Conservation (phyloP, 129 eudicot species). For the Lactuca saligna region DNA sequence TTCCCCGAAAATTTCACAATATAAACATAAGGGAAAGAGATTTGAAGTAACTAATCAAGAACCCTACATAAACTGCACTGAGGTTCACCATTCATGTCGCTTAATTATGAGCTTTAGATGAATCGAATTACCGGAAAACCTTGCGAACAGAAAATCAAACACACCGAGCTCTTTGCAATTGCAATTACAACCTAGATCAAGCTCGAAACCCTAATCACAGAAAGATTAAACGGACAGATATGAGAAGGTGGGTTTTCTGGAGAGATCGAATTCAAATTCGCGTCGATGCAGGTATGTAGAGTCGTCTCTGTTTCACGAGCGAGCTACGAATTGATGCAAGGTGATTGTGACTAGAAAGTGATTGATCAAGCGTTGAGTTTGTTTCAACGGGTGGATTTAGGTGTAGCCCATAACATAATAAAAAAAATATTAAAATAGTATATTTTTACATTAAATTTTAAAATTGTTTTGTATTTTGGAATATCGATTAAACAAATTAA, state of each 20-base stretch:
- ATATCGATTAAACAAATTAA: too few relatives aligned
- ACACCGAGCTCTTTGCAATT: constrained; percentile 5
- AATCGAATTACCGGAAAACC: constrained; percentile 23
- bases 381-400: constrained; percentile 33
- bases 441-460: too few relatives aligned
- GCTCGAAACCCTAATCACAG: constrained; percentile 20
- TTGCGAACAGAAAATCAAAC: constrained; percentile 12
- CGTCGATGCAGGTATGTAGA: constrained; percentile 14
- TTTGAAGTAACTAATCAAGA: background rate
- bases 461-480: too few relatives aligned
- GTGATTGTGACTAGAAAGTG: constrained; percentile 26
- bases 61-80: constrained; percentile 7
- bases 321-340: constrained; percentile 31
- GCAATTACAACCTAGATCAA: constrained; percentile 19
- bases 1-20: constrained; percentile 8
- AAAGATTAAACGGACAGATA: background rate
- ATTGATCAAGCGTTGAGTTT: constrained; percentile 30
- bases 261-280: constrained; percentile 26
- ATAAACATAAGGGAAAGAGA: background rate
- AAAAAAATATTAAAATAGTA: too few relatives aligned
- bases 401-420: background rate
- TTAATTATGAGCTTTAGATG: constrained; percentile 5
- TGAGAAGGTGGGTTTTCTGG: background rate
- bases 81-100: constrained; percentile 20
- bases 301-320: constrained; percentile 27